These are phyloP conservation scores for Danielia oregonensis DNA, from an alignment of 805 yeast genomes.

Conservation along the genomic window DNA sequence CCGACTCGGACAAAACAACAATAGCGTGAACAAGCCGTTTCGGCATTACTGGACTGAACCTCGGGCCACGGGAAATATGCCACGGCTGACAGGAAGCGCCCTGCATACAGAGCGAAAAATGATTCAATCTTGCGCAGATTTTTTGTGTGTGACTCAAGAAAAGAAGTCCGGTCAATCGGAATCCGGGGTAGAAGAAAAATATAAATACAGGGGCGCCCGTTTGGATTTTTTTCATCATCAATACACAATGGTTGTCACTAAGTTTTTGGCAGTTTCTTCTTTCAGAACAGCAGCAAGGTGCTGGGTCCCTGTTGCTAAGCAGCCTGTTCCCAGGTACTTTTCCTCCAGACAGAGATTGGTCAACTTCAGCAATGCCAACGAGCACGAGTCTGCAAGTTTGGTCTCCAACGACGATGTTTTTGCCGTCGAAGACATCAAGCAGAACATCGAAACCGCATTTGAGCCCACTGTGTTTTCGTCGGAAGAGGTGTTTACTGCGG, in stretches of 20 bases:
- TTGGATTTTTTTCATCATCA: not conserved
- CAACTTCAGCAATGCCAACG: slow-evolving; percentile 30
- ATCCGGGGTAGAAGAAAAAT: slow-evolving; percentile 13
- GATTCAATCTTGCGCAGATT: not conserved
- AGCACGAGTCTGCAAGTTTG: slow-evolving; percentile 22
- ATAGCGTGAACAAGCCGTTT: too few species aligned
- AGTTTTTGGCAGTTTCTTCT: slow-evolving; percentile 30
- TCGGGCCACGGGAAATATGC: not conserved
- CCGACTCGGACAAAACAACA: too few species aligned
- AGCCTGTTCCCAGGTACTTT: slow-evolving; percentile 23
- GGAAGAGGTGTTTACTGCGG: slow-evolving; percentile 42
- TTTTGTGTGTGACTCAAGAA: slow-evolving; percentile 4
- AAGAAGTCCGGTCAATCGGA: slow-evolving; percentile 12
- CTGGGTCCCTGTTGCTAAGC: slow-evolving; percentile 31
- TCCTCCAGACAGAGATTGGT: slow-evolving; percentile 35
- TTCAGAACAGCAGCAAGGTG: slow-evolving; percentile 42
- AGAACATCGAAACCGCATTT: slow-evolving; percentile 17
- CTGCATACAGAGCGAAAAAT: slow-evolving; percentile 1
- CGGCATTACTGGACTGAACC: not conserved
- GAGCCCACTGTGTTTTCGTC: slow-evolving; percentile 39
- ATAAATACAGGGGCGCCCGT: slow-evolving; percentile 1
- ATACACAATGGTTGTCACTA: slow-evolving; percentile 21
- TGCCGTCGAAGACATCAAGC: slow-evolving; percentile 6
- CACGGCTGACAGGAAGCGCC: not conserved
- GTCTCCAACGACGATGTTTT: slow-evolving; percentile 35